A percentile compares a stretch with the other conserved stretches of the same genome.
Evolutionary conservation across 768 basidiomycete species (phyloP).

Genomic region (Phanerochaete carnosa): DNA sequence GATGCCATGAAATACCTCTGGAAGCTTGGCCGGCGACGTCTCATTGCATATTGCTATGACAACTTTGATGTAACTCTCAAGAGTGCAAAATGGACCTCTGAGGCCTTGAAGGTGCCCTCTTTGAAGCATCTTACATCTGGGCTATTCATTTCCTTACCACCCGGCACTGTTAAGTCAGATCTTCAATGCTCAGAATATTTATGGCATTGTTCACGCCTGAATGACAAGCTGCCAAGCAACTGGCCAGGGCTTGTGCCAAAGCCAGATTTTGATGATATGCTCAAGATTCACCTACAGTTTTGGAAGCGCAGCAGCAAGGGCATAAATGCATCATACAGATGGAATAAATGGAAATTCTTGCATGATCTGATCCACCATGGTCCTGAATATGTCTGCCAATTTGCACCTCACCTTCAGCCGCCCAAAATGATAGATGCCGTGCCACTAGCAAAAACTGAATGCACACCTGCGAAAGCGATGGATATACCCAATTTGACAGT

Average conservation of each 20-base stretch:
- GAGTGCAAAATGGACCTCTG: conserved; percentile 25
- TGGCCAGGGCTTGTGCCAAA: too few relatives aligned
- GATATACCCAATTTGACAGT: conserved; percentile 17
- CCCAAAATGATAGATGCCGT: conserved; percentile 19
- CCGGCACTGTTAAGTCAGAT: conserved; percentile 18
- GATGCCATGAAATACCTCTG: conserved; percentile 6
- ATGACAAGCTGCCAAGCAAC: conserved; percentile 10
- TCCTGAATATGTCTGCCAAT: conserved; percentile 14
- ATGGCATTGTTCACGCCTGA: conserved; percentile 29
- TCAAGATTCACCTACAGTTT: too few relatives aligned
- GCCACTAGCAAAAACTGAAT: conserved; percentile 15
- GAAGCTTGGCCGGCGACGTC: conserved; percentile 22
- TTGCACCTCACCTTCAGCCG: background rate
- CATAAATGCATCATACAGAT: background rate
- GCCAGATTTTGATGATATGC: too few relatives aligned
- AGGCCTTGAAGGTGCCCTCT: conserved; percentile 20
- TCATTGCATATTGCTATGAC: conserved; percentile 34
- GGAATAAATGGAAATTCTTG: conserved; percentile 23
- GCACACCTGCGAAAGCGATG: conserved; percentile 19
- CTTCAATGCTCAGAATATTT: conserved; percentile 31
- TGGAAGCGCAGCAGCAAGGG: too few relatives aligned
- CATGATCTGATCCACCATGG: conserved; percentile 26
- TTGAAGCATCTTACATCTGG: conserved; percentile 34
- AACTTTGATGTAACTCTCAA: conserved; percentile 42
- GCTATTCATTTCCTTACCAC: conserved; percentile 26